Evolutionary conservation across 768 basidiomycete species (phyloP).

Genomic region (Kwoniella dendrophila): DNA sequence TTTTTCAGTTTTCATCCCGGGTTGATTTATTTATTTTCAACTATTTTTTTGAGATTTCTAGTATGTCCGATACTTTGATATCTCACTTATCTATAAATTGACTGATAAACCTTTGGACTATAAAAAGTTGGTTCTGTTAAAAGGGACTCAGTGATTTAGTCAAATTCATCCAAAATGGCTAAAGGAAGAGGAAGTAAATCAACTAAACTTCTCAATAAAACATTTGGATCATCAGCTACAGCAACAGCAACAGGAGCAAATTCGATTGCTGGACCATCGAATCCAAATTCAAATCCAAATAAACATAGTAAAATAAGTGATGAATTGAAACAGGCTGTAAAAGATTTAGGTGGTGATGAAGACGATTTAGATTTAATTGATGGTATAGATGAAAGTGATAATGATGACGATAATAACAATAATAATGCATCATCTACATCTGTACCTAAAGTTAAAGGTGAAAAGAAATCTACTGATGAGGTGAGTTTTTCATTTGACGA

Average conservation of each 20-base stretch:
- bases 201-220: slow-evolving; percentile 19
- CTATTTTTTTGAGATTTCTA: too few species aligned
- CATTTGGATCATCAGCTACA: neutral
- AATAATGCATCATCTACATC: too few species aligned
- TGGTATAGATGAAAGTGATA: slow-evolving; percentile 50
- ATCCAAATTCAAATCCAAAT: neutral
- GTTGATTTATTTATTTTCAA: too few species aligned
- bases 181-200: slow-evolving; percentile 26
- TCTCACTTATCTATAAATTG: too few species aligned
- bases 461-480: slow-evolving; percentile 26
- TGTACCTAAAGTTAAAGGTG: slow-evolving; percentile 17
- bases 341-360: slow-evolving; percentile 54
- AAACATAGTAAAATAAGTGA: slow-evolving; percentile 30
- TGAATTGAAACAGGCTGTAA: slow-evolving; percentile 45
- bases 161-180: slow-evolving; percentile 7
- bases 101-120: neutral
- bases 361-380: slow-evolving; percentile 50
- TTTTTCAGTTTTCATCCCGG: too few species aligned
- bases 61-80: too few species aligned
- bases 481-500: slow-evolving; percentile 13
- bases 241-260: slow-evolving; percentile 10
- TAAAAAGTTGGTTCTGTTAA: neutral
- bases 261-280: slow-evolving; percentile 14
- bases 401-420: slow-evolving; percentile 28
- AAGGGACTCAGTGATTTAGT: neutral